These are phyloP conservation scores for Aspergillus bertholletiae DNA, from an alignment of 495 filamentous ascomycete genomes.

Conservation along the genomic window DNA sequence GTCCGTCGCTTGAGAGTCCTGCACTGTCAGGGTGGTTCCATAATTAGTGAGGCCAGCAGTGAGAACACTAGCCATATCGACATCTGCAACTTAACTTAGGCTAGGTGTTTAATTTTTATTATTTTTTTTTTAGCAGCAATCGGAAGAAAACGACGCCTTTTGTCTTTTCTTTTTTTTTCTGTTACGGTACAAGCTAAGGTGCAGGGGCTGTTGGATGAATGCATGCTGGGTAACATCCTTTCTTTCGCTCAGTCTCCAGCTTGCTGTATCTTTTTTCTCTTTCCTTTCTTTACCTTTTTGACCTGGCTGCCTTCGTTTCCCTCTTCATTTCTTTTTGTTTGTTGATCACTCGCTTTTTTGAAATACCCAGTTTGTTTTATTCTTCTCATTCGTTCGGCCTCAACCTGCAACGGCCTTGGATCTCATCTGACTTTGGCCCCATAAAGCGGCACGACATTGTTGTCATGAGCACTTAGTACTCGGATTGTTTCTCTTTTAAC, in stretches of 20 bases:
- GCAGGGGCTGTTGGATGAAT: conserved; percentile 1
- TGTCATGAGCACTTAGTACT: conserved; percentile 2
- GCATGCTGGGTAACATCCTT: not conserved
- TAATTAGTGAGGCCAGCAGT: conserved; percentile 1
- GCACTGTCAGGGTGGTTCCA: conserved; percentile 11
- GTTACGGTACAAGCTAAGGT: not conserved
- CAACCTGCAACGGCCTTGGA: not conserved
- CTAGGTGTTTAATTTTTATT: not conserved
- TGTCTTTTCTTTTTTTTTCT: too few species aligned
- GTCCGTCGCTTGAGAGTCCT: conserved; percentile 10
- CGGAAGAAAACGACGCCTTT: too few species aligned
- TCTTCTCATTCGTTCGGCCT: not conserved
- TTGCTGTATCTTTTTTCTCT: not conserved
- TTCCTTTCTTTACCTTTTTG: not conserved
- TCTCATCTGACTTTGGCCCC: not conserved
- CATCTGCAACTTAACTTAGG: not conserved
- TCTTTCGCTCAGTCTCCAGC: not conserved
- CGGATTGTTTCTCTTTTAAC: not conserved
- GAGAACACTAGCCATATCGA: conserved; percentile 1
- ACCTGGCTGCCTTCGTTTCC: not conserved
- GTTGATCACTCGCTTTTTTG: not conserved
- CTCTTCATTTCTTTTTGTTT: not conserved
- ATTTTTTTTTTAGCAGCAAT: too few species aligned
- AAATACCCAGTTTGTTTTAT: too few species aligned
- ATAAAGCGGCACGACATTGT: not conserved